Conservation (phyloP, 2,329 filamentous ascomycete species). For the Epichloe glyceriae region DNA sequence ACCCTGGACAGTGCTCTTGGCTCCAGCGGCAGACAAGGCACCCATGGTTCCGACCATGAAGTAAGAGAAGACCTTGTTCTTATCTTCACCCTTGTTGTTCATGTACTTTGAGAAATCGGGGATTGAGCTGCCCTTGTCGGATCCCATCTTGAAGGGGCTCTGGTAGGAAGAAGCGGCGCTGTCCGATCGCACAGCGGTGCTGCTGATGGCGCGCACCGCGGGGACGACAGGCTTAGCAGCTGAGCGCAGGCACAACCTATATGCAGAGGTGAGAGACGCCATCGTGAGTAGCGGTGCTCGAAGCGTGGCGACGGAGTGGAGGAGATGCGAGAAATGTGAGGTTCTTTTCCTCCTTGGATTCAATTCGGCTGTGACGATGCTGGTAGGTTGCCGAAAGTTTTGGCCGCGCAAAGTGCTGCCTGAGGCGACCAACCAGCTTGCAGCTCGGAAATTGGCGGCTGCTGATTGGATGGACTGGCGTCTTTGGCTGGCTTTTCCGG, state of each 20-base stretch:
- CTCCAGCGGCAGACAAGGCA: conserved; percentile 79
- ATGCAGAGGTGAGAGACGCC: conserved; percentile 56
- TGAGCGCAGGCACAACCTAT: conserved; percentile 55
- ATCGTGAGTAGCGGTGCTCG: conserved; percentile 27
- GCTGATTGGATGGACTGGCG: conserved; percentile 28
- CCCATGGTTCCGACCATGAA: conserved; percentile 98
- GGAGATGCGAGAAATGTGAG: conserved; percentile 25
- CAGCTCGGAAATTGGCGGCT: conserved; percentile 33
- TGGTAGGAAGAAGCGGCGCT: conserved; percentile 39
- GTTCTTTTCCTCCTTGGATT: conserved; percentile 31
- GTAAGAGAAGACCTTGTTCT: conserved; percentile 86
- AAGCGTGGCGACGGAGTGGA: conserved; percentile 7
- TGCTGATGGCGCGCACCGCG: conserved; percentile 42
- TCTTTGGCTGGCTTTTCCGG: conserved; percentile 12
- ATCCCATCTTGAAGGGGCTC: conserved; percentile 52
- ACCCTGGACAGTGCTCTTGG: conserved; percentile 98
- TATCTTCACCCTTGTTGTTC: conserved; percentile 51
- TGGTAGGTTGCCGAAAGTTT: conserved; percentile 26
- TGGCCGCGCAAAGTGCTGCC: conserved; percentile 25
- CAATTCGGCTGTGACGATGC: conserved; percentile 23
- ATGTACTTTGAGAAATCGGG: conserved; percentile 85
- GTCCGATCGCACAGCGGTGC: conserved; percentile 35
- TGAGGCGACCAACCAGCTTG: conserved; percentile 25
- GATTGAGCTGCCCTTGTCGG: conserved; percentile 51
- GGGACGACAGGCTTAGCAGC: conserved; percentile 28